A percentile compares a stretch with the other conserved stretches of the same genome.
Conservation (phyloP, 345 rosid species). For the Hibiscus syriacus region DNA sequence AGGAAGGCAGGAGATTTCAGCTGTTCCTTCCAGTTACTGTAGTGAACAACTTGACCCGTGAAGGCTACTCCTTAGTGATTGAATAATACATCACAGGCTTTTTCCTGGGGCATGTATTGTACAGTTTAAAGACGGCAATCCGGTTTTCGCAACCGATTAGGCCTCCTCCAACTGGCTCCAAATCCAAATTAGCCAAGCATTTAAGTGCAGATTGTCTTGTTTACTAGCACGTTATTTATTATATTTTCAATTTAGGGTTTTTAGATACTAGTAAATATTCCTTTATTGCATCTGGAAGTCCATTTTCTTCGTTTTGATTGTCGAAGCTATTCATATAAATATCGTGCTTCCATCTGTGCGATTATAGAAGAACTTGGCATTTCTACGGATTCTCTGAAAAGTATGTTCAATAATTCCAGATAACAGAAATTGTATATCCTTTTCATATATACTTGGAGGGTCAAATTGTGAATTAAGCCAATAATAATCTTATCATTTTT, state of each 20-base stretch:
- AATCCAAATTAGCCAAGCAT: neutral
- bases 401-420: too few relatives aligned
- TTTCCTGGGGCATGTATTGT: neutral
- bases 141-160: neutral
- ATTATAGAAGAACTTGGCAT: neutral
- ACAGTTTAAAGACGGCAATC: neutral
- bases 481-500: too few relatives aligned
- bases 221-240: too few relatives aligned
- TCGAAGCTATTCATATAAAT: neutral
- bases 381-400: too few relatives aligned
- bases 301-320: neutral
- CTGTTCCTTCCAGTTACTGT: too few relatives aligned
- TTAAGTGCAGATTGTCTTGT: neutral
- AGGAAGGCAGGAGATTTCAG: too few relatives aligned
- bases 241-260: neutral
- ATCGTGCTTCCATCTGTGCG: neutral
- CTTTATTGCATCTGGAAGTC: neutral
- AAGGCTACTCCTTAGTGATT: neutral
- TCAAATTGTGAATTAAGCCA: too few relatives aligned
- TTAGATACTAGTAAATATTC: neutral
- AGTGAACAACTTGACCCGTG: neutral
- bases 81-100: neutral
- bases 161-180: too few relatives aligned
- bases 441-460: neutral
- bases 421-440: too few relatives aligned